Evolutionary conservation across 768 basidiomycete species (phyloP), one percentile per base, ranked within the genome.

Genomic region (Boletus vermiculosoides): DNA sequence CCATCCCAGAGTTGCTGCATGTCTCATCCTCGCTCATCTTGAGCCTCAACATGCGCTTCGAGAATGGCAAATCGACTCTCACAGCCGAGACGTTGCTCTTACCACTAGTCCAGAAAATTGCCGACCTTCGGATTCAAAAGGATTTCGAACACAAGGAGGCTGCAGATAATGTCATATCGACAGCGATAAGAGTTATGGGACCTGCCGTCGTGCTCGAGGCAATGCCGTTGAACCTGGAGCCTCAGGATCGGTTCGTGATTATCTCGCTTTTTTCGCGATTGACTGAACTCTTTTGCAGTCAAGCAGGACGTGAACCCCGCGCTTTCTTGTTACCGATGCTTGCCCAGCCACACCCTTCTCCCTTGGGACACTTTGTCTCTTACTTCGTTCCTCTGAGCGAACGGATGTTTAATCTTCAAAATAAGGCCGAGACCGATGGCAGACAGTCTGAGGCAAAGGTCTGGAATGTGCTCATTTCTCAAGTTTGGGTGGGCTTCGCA

Each of bases 311-410:
- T 36, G 91, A 93, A 63, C 94, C 95, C 13, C 86, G 92, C 50
- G 97, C 95, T 13, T 97, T 89, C 77, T 80, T 99, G 41, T 81
- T 99, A 7, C 94, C 97, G 3, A 79, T 98, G 53, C 83, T 99
- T 50, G 73, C 87, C 13, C 84, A 91, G 31, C 83, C 87, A 4
- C 89, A 98, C 69, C 80, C 87, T 2, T 89, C 95, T 3, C 87
- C 87, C 1, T 77, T 98, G 46, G 74, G 76, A 1, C 95, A 96
- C 75, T 99, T 98, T 66, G 80, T 92, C 34, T 82, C 83, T 3
- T 92, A 91, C 71, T 98, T 98, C 63, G 89, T 98, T 9, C 96
- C 96, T 18, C 74, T 98, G 48, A 97, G 94, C 47, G 95, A 98
- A 71, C 80, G 86, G 18, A 87, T 98, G 81, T 99, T 98, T 67